Base-by-base conservation (phyloP, 2,329 filamentous ascomycete genomes). In the Atkinsonella texensis region DNA sequence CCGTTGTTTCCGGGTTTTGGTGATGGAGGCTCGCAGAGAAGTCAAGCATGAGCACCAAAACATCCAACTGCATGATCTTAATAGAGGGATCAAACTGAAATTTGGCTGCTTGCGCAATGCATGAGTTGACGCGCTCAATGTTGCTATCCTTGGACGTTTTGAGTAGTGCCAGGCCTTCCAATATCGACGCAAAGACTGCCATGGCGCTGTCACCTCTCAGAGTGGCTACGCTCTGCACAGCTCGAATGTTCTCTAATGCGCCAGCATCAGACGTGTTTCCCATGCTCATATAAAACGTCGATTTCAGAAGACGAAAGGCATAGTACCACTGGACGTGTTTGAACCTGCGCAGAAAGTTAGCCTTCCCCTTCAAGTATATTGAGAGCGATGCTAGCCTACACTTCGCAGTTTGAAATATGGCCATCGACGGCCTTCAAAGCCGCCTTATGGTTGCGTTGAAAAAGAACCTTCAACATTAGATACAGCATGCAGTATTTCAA, bases 401-500 rank as follows among this genome's bases (percentile, higher is more conserved):
- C 77, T 63, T 84, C 78, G 32, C 82, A 81, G 59, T 89, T 83
- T 0, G 75, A 70, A 45, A 89, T 85, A 44, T 84, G 75, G 28
- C 76, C 75, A 60, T 90, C 86, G 15, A 88, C 70, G 0, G 82
- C 76, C 56, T 85, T 89, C 59, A 89, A 72, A 0, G 85, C 84
- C 1, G 85, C 85, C 59, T 85, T 87, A 49, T 79, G 79, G 56
- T 81, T 88, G 42, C 81, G 78, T 59, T 84, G 82, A 57, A 84
- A 87, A 52, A 87, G 71, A 1, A 86, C 76, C 57, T 85, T 83
- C 47, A 83, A 75, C 53, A 85, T 77, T 15, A 89, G 70, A 62
- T 88, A 87, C 56, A 87, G 80, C 76, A 89, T 87, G 55, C 80
- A 81, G 65, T 89, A 89, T 63, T 87, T 89, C 40, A 89, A 66